Evolutionary conservation across 345 rosid species (phyloP), one percentile per base, ranked within the genome.

Genomic region (Populus nigra): DNA sequence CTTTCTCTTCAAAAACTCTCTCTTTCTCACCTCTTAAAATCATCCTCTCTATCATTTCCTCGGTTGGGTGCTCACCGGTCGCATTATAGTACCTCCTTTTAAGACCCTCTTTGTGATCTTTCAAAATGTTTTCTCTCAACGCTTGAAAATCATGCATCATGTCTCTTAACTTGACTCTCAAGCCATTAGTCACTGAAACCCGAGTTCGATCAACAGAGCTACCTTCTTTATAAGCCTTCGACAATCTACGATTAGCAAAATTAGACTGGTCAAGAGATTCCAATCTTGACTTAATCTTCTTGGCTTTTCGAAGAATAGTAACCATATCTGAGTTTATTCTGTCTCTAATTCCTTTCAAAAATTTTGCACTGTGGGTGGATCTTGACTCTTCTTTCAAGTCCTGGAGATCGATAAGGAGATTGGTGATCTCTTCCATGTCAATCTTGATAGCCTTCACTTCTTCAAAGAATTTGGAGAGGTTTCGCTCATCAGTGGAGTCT

Each of bases 131-230:
- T 0, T 78, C 85, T 71, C 79, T 75, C 65, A 82, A 75, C 29
- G 79, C 71, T 63, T 78, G 79, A 65, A 82, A 79, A 38, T 83
- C 80, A 38, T 76, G 49, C 83, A 83, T 79, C 82, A 83, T 79
- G 17, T 76, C 76, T 55, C 66, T 76, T 41, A 83, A 63, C 68
- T 76, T 76, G 20, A 43, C n/a, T 55, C 83, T 65, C 78, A 83
- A 63, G 16, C 83, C 83, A 69, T 65, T 65, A 13, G 85, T 79
- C 59, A 79, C 83, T 0, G 80, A 73, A 63, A 79, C 23, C 72
- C 85, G 67, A 1, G 79, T 78, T 75, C 81, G 69, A 76, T 84
- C 84, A 23, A 84, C 41, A 3, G 77, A 78, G 39, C 80, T 78
- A 27, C 86, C 86, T 73, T 83, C 79, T 73, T 65, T 69, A 49